Evolutionary conservation across 495 filamentous ascomycete genomes (phyloP), one percentile per base, ranked within the genome.

Genomic region (Penicillium samsonianum): DNA sequence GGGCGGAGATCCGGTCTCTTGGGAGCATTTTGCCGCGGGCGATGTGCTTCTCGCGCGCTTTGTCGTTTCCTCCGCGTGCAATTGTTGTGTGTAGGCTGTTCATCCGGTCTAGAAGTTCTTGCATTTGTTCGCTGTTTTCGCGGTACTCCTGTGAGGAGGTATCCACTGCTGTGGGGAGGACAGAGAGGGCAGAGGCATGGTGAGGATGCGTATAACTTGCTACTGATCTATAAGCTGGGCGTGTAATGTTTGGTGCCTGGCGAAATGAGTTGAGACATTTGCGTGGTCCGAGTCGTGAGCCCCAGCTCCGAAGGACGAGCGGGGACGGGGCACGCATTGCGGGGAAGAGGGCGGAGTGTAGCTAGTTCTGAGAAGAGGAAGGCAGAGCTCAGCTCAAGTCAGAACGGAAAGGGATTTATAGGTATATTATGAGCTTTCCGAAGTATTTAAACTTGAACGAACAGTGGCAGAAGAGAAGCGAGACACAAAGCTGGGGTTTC

Each of bases 21-120:
- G 91, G 89, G 16, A 98, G 80, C 94, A 98, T 97, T 80, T 97
- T 98, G 50, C 90, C 90, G 40, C 92, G 79, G 22, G 82, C 83
- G 25, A 95, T 68, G 70, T 98, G 94, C 73, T 97, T 98, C 54
- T 96, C 85, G 50, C 90, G 80, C 5, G 95, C 90, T 66, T 96
- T 96, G 60, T 84, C 78, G 0, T 90, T 73, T 0, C 95, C 94
- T 25, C 94, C 94, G 59, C 82, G 76, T 23, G 87, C 82, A 43
- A 90, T 88, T 57, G 78, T 83, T 20, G 72, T 69, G 44, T 96
- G 92, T 50, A 98, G 78, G 43, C 72, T 75, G 56, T 83, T 80
- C 67, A 97, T 79, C 1, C 76, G 77, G 38, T 79, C 70, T 58
- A 88, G 83, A 35, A 91, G 80, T 61, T 89, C 84, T 49, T 78